Percentiles rank a stretch among this genome's conserved stretches.
Conservation (phyloP, 495 filamentous ascomycete genomes). For the Aspergillus heteromorphus region DNA sequence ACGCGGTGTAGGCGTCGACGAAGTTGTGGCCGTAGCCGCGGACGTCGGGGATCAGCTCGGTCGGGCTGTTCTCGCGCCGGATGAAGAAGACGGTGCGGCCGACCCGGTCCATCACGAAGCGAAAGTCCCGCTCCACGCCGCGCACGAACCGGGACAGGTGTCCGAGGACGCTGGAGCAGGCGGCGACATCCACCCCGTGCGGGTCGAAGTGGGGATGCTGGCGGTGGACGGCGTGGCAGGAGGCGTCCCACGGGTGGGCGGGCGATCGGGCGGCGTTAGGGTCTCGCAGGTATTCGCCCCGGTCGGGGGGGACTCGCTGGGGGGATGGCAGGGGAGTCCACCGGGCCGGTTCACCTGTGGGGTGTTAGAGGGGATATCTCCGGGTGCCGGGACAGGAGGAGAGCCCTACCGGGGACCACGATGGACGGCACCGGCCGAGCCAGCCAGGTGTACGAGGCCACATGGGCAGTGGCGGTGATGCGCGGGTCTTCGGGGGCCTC, state of each 20-base stretch:
- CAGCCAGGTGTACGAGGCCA: background rate
- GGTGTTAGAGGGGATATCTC: background rate
- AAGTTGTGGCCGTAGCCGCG: background rate
- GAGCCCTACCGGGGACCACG: background rate
- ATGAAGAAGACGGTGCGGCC: slow-evolving; percentile 59
- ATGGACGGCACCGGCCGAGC: background rate
- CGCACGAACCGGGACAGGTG: slow-evolving; percentile 52
- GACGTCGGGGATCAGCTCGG: slow-evolving; percentile 44
- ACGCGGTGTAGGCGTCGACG: background rate
- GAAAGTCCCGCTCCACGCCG: slow-evolving; percentile 43
- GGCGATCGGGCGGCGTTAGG: background rate
- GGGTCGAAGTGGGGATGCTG: background rate
- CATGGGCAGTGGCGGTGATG: background rate
- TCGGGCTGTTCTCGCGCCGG: slow-evolving; percentile 52
- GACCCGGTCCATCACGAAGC: slow-evolving; percentile 54
- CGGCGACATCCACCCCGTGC: slow-evolving; percentile 51
- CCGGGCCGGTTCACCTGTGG: background rate
- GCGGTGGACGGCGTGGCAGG: background rate
- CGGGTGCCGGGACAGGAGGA: no score
- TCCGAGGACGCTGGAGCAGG: slow-evolving; percentile 57
- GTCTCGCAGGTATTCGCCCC: background rate
- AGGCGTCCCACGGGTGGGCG: background rate
- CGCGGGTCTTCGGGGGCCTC: background rate
- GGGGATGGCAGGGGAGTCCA: background rate
- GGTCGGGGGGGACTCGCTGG: background rate